Evolutionary conservation across 2,329 filamentous ascomycete species (phyloP).

Genomic region (Tolypocladium album): DNA sequence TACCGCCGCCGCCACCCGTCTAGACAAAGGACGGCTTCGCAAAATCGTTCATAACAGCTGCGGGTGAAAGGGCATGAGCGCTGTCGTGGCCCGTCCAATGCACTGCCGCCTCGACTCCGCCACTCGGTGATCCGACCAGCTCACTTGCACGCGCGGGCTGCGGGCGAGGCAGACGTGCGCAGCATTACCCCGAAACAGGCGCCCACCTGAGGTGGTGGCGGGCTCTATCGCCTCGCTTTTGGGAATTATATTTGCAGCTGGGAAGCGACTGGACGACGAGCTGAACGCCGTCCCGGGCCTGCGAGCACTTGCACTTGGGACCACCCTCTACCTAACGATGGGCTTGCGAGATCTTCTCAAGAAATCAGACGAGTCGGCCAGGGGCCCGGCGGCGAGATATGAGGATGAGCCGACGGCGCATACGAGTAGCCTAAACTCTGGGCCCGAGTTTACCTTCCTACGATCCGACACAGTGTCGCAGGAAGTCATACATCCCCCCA

Average conservation of each 20-base stretch:
- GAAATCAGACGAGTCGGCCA: conserved; percentile 38
- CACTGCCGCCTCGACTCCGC: not conserved
- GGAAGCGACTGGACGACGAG: not conserved
- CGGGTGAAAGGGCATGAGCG: not conserved
- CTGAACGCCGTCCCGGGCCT: no score
- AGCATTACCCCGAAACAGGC: not conserved
- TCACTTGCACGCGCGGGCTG: not conserved
- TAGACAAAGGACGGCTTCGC: not conserved
- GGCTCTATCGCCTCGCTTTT: not conserved
- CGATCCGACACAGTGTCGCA: conserved; percentile 73
- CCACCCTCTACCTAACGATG: conserved; percentile 21
- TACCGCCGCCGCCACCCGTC: not conserved
- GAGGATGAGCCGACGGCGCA: conserved; percentile 16
- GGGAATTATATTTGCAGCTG: not conserved
- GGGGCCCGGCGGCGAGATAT: conserved; percentile 16
- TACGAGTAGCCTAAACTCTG: conserved; percentile 16
- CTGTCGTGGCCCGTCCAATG: not conserved
- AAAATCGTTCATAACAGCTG: not conserved
- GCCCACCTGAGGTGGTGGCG: not conserved
- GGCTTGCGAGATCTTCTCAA: conserved; percentile 41
- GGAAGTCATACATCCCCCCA: conserved; percentile 66
- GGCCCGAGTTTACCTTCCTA: conserved; percentile 70
- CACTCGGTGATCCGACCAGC: not conserved
- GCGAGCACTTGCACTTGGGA: not conserved
- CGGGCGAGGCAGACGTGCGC: not conserved